Base-by-base conservation (phyloP, 495 filamentous ascomycete genomes). In the Penicillium cosmopolitanum region DNA sequence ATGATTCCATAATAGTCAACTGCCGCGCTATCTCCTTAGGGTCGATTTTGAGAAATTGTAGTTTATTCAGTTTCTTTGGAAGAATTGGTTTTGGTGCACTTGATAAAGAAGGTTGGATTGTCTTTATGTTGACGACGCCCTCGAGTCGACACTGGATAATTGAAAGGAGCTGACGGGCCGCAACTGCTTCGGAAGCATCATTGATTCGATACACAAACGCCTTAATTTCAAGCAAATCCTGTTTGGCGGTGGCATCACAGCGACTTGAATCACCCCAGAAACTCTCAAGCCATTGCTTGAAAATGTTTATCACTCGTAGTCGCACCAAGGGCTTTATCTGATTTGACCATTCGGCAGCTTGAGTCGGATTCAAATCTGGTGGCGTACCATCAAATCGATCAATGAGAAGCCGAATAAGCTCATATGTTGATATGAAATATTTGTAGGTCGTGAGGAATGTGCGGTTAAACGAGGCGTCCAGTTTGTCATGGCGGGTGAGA, bases 41-140 rank as follows among this genome's bases (percentile, higher is more conserved):
- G 66, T 97, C 94, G 50, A 97, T 93, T 70, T 97, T 92, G 51
- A 96, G 80, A 71, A 97, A 93, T 70, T 96, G 96, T 57, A 97
- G 84, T 70, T 95, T 96, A 82, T 92, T 93, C 87, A 96, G 90
- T 70, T 95, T 96, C 80, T 93, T 95, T 0, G 93, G 93, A 67
- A 96, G 83, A 63, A 96, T 94, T 13, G 93, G 92, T 46, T 88
- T 78, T 9, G 93, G 93, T 7, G 88, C 81, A 34, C 86, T 84
- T 58, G 84, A 82, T 66, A 81, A 88, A 50, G 90, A 79, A 15
- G 90, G 93, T 31, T 50, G 52, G 1, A 52, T 56, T 48, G 47
- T 48, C 46, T 56, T 63, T 9, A 51, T 40, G 51, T 87, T 84
- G 25, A 93, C 84, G 55, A 96, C 77, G 28, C 93, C 93, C 55